Evolutionary conservation across 1,284 basidiomycete species (phyloP).

Genomic region (Sphaerobolus stellatus): DNA sequence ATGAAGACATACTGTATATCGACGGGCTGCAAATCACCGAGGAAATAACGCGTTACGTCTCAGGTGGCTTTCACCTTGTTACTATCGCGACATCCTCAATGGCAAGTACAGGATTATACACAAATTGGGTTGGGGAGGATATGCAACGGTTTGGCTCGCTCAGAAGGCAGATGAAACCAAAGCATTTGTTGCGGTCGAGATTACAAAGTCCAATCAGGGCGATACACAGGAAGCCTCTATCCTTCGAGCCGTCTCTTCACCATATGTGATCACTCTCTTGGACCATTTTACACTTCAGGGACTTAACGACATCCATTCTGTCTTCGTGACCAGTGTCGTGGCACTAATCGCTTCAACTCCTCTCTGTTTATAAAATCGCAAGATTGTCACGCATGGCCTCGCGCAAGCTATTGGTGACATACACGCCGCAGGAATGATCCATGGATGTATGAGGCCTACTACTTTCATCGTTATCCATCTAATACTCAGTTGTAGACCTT

Average conservation of each 20-base stretch:
- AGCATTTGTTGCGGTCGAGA: background rate
- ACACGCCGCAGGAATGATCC: constrained; percentile 12
- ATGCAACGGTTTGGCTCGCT: constrained; percentile 42
- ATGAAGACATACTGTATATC: too few species aligned
- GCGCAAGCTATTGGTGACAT: constrained; percentile 14
- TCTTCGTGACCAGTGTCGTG: too few species aligned
- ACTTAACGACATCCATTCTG: too few species aligned
- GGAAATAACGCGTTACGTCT: constrained; percentile 10
- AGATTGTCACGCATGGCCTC: constrained; percentile 13
- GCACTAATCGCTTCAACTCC: background rate
- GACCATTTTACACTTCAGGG: too few species aligned
- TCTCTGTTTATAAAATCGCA: background rate
- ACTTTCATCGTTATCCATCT: too few species aligned
- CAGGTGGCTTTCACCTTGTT: constrained; percentile 39
- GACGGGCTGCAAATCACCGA: background rate
- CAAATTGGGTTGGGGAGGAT: constrained; percentile 42
- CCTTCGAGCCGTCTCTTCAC: too few species aligned
- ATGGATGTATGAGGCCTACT: constrained; percentile 14
- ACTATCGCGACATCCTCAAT: constrained; percentile 29
- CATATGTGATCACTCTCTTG: too few species aligned
- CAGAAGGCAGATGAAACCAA: constrained; percentile 6
- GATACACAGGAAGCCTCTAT: too few species aligned
- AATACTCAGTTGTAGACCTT: constrained; percentile 11
- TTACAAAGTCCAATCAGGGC: background rate
- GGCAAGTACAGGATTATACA: constrained; percentile 37